phyloP scores from a whole-genome alignment of 1,284 basidiomycete species.

The Sphagnurus paluster region DNA sequence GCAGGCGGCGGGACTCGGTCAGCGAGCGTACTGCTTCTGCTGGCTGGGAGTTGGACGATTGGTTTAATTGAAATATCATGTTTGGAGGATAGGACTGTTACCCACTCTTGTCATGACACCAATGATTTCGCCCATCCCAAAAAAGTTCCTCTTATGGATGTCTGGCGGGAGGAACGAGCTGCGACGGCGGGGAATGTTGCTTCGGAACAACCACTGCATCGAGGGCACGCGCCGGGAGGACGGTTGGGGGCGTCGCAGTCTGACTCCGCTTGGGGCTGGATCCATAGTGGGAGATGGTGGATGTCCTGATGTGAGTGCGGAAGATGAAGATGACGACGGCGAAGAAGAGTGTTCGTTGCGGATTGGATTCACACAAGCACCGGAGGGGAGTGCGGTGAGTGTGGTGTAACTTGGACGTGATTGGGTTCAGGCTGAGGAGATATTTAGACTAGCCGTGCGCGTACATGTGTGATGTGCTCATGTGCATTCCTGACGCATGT shows the following conservation, averaged over 20 bases:
- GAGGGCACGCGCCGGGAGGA: conserved; percentile 30
- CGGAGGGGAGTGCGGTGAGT: conserved; percentile 6
- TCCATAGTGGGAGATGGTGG: conserved; percentile 20
- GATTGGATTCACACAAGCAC: conserved; percentile 13
- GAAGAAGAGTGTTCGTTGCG: conserved; percentile 7
- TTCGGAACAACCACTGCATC: conserved; percentile 70
- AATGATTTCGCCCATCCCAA: conserved; percentile 77
- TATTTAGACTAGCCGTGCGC: conserved; percentile 28
- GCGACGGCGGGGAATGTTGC: conserved; percentile 65
- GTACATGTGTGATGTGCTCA: conserved; percentile 25
- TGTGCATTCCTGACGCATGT: conserved; percentile 17
- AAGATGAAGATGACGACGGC: too few species aligned
- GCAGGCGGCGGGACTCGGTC: conserved; percentile 69
- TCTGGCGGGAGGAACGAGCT: conserved; percentile 57
- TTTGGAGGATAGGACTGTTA: conserved; percentile 36
- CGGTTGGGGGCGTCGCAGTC: conserved; percentile 25
- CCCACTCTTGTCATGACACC: conserved; percentile 75
- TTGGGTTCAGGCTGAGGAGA: conserved; percentile 26
- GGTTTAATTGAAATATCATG: conserved; percentile 6
- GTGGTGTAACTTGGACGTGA: conserved; percentile 13
- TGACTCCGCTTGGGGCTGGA: conserved; percentile 23
- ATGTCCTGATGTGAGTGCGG: too few species aligned
- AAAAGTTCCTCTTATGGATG: conserved; percentile 67
- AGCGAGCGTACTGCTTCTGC: conserved; percentile 75
- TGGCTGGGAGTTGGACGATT: conserved; percentile 52